phyloP scores from a whole-genome alignment of 2,329 filamentous ascomycete species.

The Fusarium nisikadoi region DNA sequence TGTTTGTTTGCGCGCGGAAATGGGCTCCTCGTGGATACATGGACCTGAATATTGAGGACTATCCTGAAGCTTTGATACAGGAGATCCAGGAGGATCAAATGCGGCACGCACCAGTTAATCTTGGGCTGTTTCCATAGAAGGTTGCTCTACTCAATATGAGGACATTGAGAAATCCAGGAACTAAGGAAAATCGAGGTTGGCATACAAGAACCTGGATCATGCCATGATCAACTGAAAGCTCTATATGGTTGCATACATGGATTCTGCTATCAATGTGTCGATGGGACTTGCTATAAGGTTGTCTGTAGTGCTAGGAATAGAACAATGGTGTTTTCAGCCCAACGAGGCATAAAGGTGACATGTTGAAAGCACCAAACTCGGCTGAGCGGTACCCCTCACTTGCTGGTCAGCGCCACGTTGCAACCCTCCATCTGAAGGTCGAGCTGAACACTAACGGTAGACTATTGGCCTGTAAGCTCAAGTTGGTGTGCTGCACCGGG shows the following conservation, averaged over 20 bases:
- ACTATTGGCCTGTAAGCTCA: not conserved
- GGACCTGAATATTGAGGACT: not conserved
- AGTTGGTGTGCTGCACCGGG: not conserved
- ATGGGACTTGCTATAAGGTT: too few relatives aligned
- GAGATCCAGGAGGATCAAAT: slow-evolving; percentile 10
- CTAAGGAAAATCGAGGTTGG: too few relatives aligned
- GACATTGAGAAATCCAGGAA: too few relatives aligned
- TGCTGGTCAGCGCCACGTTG: not conserved
- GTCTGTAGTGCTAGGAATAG: too few relatives aligned
- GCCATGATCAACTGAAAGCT: too few relatives aligned
- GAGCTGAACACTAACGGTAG: not conserved
- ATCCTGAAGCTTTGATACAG: not conserved
- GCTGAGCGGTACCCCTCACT: too few relatives aligned
- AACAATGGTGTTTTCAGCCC: not conserved
- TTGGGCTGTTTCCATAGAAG: not conserved
- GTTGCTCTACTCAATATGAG: too few relatives aligned
- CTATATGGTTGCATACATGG: too few relatives aligned
- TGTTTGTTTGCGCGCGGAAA: slow-evolving; percentile 3
- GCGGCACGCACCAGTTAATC: not conserved
- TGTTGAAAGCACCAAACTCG: too few relatives aligned
- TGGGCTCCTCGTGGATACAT: not conserved
- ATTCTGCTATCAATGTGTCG: too few relatives aligned
- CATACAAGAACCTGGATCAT: too few relatives aligned
- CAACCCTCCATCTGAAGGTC: not conserved
- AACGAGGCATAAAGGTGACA: not conserved